Conservation (phyloP, 2,329 filamentous ascomycete genomes). For the Stachybotrys chlorohalonatus region DNA sequence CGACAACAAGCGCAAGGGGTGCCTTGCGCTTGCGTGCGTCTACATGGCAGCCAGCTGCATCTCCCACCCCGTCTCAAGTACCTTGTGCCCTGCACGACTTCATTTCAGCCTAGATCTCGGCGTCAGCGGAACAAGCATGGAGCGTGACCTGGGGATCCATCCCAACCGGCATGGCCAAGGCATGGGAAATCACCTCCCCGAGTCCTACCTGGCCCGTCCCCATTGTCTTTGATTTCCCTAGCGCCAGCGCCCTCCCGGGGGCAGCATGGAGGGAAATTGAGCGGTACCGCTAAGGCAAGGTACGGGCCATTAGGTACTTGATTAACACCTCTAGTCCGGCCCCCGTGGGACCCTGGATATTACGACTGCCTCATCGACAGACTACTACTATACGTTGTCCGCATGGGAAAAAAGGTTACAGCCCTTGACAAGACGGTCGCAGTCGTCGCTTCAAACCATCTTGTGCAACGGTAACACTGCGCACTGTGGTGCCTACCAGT, state of each 20-base stretch:
- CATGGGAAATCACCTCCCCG: background rate
- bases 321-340: background rate
- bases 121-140: background rate
- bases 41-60: background rate
- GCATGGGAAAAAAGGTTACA: background rate
- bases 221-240: background rate
- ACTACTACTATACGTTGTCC: too few species aligned
- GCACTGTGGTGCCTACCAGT: too few species aligned
- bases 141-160: background rate
- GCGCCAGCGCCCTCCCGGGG: background rate
- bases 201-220: background rate
- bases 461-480: too few species aligned
- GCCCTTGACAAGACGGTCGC: too few species aligned
- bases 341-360: too few species aligned
- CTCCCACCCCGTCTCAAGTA: background rate
- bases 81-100: background rate
- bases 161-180: background rate
- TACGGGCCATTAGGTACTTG: background rate
- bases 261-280: background rate
- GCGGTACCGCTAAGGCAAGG: background rate
- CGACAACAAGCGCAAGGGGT: background rate
- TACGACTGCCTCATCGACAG: too few species aligned
- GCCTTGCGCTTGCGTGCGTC: background rate
- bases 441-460: too few species aligned
- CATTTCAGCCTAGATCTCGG: background rate